Base-by-base conservation (phyloP, 139 green algal species). In the Ostreobium quekettii region DNA sequence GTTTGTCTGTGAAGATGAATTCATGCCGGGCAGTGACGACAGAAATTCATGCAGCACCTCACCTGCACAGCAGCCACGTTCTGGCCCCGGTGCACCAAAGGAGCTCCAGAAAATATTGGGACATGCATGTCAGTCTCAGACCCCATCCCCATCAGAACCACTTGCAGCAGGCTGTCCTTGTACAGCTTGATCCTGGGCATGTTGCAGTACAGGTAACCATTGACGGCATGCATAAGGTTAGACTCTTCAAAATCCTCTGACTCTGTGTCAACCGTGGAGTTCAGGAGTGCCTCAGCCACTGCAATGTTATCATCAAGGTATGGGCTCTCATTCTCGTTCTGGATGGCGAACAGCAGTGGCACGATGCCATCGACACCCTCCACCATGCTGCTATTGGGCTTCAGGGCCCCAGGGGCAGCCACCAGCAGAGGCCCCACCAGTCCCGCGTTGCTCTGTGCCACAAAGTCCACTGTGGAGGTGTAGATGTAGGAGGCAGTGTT, bases 131-230 rank as follows among this genome's bases (percentile, higher is more conserved):
- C n/a, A n/a, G n/a, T n/a, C n/a, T n/a, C n/a, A n/a, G n/a, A n/a
- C n/a, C n/a, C n/a, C n/a, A n/a, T n/a, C n/a, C n/a, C n/a, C n/a
- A n/a, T n/a, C n/a, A n/a, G n/a, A n/a, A n/a, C n/a, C n/a, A n/a
- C n/a, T n/a, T n/a, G n/a, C n/a, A n/a, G n/a, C n/a, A n/a, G n/a
- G n/a, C n/a, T n/a, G n/a, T n/a, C 76, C 0, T 67, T 53, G 0
- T 37, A 59, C 42, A 76, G 47, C 48, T 72, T 70, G 0, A 78
- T n/a, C 2, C 24, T 33, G 3, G 80, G 80, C 66, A 78, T 59
- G 73, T 80, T 83, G 78, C 82, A 82, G 71, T 74, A 86, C 30
- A 83, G 71, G 67, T 65, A 78, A 59, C 82, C 82, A 67, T 88
- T 88, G 74, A 88, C 74, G 26, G 48, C 59, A 60, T 86, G 75